Base-by-base conservation (phyloP, 345 rosid species). In the Mallotus nudiflorus region DNA sequence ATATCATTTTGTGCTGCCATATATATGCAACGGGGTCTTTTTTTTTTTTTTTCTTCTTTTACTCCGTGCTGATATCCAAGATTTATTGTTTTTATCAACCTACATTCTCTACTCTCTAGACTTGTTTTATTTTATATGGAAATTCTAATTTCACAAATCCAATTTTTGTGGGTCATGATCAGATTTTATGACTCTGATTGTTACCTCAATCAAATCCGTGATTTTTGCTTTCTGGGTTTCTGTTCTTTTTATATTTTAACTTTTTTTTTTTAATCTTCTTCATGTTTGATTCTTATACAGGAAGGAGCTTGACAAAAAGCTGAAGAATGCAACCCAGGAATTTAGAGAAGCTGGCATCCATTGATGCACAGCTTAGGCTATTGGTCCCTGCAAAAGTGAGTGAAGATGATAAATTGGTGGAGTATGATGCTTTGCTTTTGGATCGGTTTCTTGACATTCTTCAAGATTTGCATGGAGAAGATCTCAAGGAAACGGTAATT, bases 371-470 rank as follows among this genome's bases (percentile, higher is more conserved):
- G 73, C 92, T 95, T 62, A 84, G 97, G 69, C 90, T 78, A 53
- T 78, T 95, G 66, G 97, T 80, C 65, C 99, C 99, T 27, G 72
- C 77, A 48, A 92, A 84, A 84, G 96, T 95, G 53, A 87, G 97
- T 54, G 99, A 92, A 80, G 99, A 95, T 82, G 99, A 95, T 67
- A 95, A 95, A 78, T 73, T 95, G 79, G 78, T 95, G 56, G 99
- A 95, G 80, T 95, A 95, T 70, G 99, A 95, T 72, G 99, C 97
- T 77, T 68, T 95, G 72, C 89, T 95, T 77, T 80, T 92, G 77
- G 99, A 92, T 84, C 92, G 97, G 22, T 95, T 95, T 73, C 97
- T 95, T 42, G 99, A 92, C 78, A 95, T 95, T 68, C 91, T 95
- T 64, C 97, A 89, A 74, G 97, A 92, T 78, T 81, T 92, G 77